Percentiles rank a stretch among this genome's conserved stretches.
Evolutionary conservation across 345 rosid genomes (phyloP).

Genomic region (Euphorbia peplus): DNA sequence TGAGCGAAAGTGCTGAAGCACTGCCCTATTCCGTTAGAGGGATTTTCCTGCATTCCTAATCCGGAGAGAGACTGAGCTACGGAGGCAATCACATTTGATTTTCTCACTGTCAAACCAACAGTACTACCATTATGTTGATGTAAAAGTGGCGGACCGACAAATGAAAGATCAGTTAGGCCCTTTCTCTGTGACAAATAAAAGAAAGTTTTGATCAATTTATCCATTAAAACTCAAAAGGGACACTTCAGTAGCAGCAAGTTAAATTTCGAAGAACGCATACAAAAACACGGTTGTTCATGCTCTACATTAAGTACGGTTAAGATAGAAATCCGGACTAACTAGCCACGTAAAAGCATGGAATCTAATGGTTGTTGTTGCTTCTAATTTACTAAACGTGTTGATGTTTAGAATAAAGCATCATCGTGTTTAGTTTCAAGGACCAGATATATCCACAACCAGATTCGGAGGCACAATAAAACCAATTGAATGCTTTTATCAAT

Average conservation of each 20-base stretch:
- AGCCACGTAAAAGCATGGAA: conserved; percentile 1
- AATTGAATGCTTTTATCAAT: not conserved
- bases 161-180: conserved; percentile 54
- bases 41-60: conserved; percentile 24
- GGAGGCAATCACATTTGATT: conserved; percentile 57
- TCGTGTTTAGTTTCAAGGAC: not conserved
- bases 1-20: conserved; percentile 69
- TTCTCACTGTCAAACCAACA: conserved; percentile 56
- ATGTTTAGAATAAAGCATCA: not conserved
- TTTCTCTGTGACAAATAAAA: conserved; percentile 43
- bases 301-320: not conserved
- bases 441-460: not conserved
- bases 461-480: not conserved
- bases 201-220: conserved; percentile 11
- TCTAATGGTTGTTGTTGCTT: not conserved
- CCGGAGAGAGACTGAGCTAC: conserved; percentile 61
- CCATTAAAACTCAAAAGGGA: not conserved
- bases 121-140: conserved; percentile 56
- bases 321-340: not conserved
- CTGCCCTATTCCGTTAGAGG: conserved; percentile 27
- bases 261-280: conserved; percentile 6
- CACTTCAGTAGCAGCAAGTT: not conserved
- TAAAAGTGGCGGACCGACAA: conserved; percentile 63
- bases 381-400: not conserved
- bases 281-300: no score